A percentile compares a stretch with the other conserved stretches of the same genome.
phyloP scores from a whole-genome alignment of 2,329 filamentous ascomycete species.

The Apiospora marii region DNA sequence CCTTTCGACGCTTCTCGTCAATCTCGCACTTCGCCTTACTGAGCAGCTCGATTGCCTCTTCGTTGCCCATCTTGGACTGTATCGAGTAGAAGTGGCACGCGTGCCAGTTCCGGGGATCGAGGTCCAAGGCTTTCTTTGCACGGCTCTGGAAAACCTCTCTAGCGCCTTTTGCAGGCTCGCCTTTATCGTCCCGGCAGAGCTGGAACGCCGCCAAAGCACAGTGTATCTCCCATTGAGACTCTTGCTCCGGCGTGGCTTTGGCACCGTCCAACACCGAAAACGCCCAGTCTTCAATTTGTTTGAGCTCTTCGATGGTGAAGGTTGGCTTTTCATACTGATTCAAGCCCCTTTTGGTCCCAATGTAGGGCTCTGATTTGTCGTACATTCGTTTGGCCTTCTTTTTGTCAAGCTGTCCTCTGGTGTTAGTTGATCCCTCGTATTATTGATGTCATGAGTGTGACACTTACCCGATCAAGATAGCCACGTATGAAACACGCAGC shows the following conservation, averaged over 20 bases:
- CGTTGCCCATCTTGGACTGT: slow-evolving; percentile 34
- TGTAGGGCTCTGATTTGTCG: slow-evolving; percentile 32
- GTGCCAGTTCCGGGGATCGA: slow-evolving; percentile 41
- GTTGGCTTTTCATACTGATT: slow-evolving; percentile 2
- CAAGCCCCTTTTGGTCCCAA: slow-evolving; percentile 2
- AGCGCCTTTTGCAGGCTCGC: slow-evolving; percentile 28
- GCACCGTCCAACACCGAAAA: slow-evolving; percentile 30
- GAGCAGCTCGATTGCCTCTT: slow-evolving; percentile 38
- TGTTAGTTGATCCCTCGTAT: slow-evolving; percentile 29
- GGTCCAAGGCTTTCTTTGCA: slow-evolving; percentile 37
- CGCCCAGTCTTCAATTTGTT: slow-evolving; percentile 39
- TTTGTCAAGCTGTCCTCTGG: slow-evolving; percentile 33
- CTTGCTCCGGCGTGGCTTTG: slow-evolving; percentile 30
- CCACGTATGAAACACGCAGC: slow-evolving; percentile 39
- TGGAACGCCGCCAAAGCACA: slow-evolving; percentile 40
- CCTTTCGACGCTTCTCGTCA: slow-evolving; percentile 31
- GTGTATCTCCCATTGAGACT: slow-evolving; percentile 43
- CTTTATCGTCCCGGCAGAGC: slow-evolving; percentile 34
- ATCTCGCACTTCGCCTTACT: slow-evolving; percentile 37
- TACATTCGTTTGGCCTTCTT: slow-evolving; percentile 35
- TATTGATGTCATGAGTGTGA: neutral
- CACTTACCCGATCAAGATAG: slow-evolving; percentile 40
- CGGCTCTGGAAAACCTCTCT: slow-evolving; percentile 36
- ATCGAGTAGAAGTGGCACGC: slow-evolving; percentile 41
- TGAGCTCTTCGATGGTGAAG: slow-evolving; percentile 34